Percentiles rank a stretch among this genome's conserved stretches.
phyloP scores from a whole-genome alignment of 306 rosid genomes.

The Psophocarpus tetragonolobus region DNA sequence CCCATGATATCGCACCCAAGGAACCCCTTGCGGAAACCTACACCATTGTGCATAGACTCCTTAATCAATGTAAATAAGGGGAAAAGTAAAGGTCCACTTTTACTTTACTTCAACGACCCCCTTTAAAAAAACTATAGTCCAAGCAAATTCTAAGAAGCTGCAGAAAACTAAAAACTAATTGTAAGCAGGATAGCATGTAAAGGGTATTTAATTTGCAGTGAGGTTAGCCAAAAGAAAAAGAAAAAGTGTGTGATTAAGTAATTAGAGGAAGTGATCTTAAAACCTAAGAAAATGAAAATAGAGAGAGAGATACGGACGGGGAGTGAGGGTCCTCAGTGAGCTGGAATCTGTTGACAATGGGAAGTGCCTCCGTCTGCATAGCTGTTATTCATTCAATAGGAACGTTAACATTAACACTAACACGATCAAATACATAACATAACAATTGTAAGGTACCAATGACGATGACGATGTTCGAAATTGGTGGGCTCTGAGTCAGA shows the following conservation, averaged over 20 bases:
- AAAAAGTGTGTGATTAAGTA: neutral
- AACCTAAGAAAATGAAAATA: neutral
- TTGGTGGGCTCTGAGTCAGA: constrained; percentile 38
- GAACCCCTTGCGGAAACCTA: constrained; percentile 81
- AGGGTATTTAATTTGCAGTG: neutral
- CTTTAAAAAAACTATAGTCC: neutral
- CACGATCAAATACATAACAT: neutral
- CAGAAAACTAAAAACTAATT: neutral
- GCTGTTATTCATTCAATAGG: constrained; percentile 47
- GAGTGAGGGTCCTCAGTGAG: constrained; percentile 65
- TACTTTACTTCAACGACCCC: neutral
- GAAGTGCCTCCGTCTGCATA: constrained; percentile 97
- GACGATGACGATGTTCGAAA: constrained; percentile 73
- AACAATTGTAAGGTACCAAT: constrained; percentile 52
- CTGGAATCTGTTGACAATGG: constrained; percentile 68
- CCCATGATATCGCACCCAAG: constrained; percentile 85
- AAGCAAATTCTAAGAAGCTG: neutral
- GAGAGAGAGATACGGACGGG: constrained; percentile 48
- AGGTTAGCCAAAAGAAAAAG: neutral
- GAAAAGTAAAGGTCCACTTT: neutral
- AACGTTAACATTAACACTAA: neutral
- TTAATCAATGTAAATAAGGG: constrained; percentile 18
- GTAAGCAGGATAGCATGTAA: neutral
- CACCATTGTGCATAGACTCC: constrained; percentile 32
- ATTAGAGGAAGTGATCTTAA: constrained; percentile 9